Evolutionary conservation across 345 rosid genomes (phyloP), one percentile per base, ranked within the genome.

Genomic region (Trapa bicornis): DNA sequence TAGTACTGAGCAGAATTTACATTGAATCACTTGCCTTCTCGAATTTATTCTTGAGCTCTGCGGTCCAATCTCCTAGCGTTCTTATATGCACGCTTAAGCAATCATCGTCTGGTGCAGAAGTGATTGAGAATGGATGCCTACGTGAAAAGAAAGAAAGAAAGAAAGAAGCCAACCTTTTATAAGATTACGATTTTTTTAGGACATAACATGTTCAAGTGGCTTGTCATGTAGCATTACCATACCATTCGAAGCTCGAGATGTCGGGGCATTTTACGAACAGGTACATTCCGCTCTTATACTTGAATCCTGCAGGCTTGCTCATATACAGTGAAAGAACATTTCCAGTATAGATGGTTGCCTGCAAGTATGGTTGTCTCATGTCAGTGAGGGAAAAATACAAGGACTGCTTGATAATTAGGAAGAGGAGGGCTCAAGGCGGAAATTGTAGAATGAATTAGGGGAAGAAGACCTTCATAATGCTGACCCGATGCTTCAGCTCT

Each of bases 121-220:
- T 91, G 75, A 94, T 94, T 43, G 96, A 91, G 69, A 94, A 91
- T 5, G 92, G 99, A 78, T 91, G 99, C 99, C 97, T 93, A 22
- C 29, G 77, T 5, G n/a, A 36, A 11, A 41, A 22, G 29, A 22
- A 22, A 22, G 29, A 22, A 22, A 22, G 29, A 22, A 57, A 35
- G 12, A 58, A 67, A 3, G n/a, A 41, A 39, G 5, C 29, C 66
- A 15, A 15, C 3, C 56, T 50, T 29, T 50, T 50, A 16, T 0
- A 15, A 7, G 13, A 2, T n/a, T 29, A 4, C 13, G 29, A 14
- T 47, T 47, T 13, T 22, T 7, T 65, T 2, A 8, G 52, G 32
- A 8, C 32, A 38, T 37, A 38, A 38, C 12, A 11, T 37, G 13
- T 37, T 32, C 42, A 1, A 66, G 0, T 16, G 36, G 35, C 61